Percentiles rank a stretch among this genome's conserved stretches.
These are phyloP conservation scores for Debaryomyces robertsiae DNA, from an alignment of 1,139 yeast genomes.

Conservation along the genomic window DNA sequence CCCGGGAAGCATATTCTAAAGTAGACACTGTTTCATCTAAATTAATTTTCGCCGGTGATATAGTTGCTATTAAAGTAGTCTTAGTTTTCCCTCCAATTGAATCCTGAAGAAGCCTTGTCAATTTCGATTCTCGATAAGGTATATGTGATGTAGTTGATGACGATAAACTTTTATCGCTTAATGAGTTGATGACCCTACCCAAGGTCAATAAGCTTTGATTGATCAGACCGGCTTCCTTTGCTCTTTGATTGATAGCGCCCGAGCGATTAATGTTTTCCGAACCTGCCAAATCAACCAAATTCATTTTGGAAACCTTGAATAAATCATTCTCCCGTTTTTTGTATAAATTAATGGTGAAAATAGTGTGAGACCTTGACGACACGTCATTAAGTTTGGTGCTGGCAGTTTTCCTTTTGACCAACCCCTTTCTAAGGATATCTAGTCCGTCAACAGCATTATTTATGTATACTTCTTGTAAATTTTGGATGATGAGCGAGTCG, in stretches of 20 bases:
- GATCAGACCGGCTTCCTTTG: conserved; percentile 86
- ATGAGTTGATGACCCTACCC: conserved; percentile 80
- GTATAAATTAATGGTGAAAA: conserved; percentile 63
- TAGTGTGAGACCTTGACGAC: conserved; percentile 74
- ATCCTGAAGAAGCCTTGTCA: conserved; percentile 77
- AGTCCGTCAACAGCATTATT: conserved; percentile 58
- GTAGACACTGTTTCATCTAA: conserved; percentile 82
- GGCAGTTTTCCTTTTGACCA: conserved; percentile 62
- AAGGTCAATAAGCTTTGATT: conserved; percentile 81
- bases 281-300: conserved; percentile 88
- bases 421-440: conserved; percentile 53
- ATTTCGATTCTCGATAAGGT: conserved; percentile 84
- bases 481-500: conserved; percentile 44
- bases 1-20: conserved; percentile 81
- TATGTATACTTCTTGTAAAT: conserved; percentile 57
- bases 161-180: conserved; percentile 34
- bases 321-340: conserved; percentile 45
- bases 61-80: conserved; percentile 77
- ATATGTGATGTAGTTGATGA: conserved; percentile 44
- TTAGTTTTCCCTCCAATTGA: conserved; percentile 83
- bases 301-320: conserved; percentile 62
- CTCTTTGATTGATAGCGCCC: conserved; percentile 77
- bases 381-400: conserved; percentile 69
- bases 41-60: conserved; percentile 76
- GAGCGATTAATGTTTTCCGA: conserved; percentile 79